A percentile compares a stretch with the other conserved stretches of the same genome.
Evolutionary conservation across 2,329 filamentous ascomycete species (phyloP).

Genomic region (Nemania bipapillata): DNA sequence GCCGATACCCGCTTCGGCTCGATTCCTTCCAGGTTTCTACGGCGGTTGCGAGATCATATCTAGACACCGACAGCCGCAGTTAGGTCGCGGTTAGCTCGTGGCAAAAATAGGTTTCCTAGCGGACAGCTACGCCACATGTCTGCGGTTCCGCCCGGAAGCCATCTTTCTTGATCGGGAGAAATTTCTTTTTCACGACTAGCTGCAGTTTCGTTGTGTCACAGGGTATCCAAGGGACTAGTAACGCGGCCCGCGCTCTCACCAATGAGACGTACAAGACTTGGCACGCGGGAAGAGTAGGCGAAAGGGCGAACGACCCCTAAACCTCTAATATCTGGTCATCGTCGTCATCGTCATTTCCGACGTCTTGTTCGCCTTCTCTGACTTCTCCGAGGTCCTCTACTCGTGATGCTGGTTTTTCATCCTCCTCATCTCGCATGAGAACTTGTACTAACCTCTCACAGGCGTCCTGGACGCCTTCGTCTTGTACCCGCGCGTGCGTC

Average conservation of each 20-base stretch:
- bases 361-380: slow-evolving; percentile 34
- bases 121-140: not conserved
- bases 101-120: not conserved
- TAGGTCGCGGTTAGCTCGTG: not conserved
- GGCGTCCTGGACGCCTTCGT: slow-evolving; percentile 83
- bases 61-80: not conserved
- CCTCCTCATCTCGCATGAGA: slow-evolving; percentile 81
- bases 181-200: slow-evolving; percentile 5
- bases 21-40: not conserved
- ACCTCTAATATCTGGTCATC: slow-evolving; percentile 68
- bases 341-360: slow-evolving; percentile 48
- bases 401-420: slow-evolving; percentile 54
- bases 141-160: not conserved
- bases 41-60: not conserved
- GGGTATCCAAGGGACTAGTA: not conserved
- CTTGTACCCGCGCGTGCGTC: slow-evolving; percentile 78
- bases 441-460: slow-evolving; percentile 92
- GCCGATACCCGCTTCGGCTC: not conserved
- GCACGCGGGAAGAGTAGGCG: not conserved
- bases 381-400: slow-evolving; percentile 55
- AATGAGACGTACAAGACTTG: slow-evolving; percentile 21
- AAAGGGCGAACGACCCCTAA: slow-evolving; percentile 46
- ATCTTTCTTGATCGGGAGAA: not conserved
- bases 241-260: not conserved
- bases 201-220: not conserved